Percentiles rank a stretch among this genome's conserved stretches.
Conservation (phyloP, 1,139 yeast genomes). For the Candida glucosophila region DNA sequence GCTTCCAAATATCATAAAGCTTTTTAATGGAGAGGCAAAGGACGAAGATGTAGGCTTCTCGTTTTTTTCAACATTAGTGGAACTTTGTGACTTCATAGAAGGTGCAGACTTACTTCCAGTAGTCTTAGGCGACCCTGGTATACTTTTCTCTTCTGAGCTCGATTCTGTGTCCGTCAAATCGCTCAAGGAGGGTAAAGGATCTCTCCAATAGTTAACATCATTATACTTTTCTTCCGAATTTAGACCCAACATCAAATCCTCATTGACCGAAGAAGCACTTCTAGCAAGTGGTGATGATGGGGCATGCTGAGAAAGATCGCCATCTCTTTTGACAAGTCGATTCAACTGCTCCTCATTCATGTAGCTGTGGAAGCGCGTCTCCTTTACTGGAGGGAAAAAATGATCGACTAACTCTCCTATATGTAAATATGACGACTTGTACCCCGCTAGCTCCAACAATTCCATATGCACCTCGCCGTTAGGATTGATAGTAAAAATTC, state of each 20-base stretch:
- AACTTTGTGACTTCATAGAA: no score
- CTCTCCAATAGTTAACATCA: conserved; percentile 90
- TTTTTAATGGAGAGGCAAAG: conserved; percentile 36
- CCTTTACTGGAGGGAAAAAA: conserved; percentile 82
- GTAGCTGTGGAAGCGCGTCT: conserved; percentile 25
- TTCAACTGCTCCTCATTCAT: conserved; percentile 32
- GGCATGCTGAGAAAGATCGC: conserved; percentile 5
- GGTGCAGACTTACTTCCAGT: no score
- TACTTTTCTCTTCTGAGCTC: conserved; percentile 2
- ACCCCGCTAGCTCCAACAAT: conserved; percentile 86
- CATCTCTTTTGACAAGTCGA: conserved; percentile 19
- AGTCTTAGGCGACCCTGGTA: conserved; percentile 1
- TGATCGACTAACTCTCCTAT: conserved; percentile 95
- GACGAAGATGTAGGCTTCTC: conserved; percentile 13
- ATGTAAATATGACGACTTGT: conserved; percentile 76
- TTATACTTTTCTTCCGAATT: conserved; percentile 56
- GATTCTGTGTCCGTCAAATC: conserved; percentile 43
- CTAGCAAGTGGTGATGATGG: conserved; percentile 15
- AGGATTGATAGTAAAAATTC: conserved; percentile 93
- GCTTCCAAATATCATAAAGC: conserved; percentile 30
- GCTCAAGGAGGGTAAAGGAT: conserved; percentile 55
- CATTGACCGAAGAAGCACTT: conserved; percentile 13
- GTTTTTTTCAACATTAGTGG: neutral
- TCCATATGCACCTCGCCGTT: conserved; percentile 98
- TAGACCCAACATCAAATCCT: conserved; percentile 14